Base-by-base conservation (phyloP, 805 yeast species). In the Ogataea wickerhamii region DNA sequence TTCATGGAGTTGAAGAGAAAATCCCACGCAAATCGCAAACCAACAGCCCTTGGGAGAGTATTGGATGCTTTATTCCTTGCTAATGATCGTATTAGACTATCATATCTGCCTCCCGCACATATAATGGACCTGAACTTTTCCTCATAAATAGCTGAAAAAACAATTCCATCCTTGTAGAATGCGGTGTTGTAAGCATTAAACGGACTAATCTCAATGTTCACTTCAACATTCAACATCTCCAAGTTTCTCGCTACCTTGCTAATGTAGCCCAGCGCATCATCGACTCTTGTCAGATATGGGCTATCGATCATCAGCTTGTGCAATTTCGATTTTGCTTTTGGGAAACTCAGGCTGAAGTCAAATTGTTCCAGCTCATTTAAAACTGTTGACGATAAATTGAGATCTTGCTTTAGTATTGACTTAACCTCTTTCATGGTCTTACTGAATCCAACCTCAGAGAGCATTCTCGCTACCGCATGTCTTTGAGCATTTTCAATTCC, bases 31-130 rank as follows among this genome's bases (percentile, higher is more conserved):
- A 93, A 60, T 44, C 87, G 82, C 54, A 93, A 82, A 0, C 98
- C 98, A 29, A 89, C 97, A 1, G 88, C 95, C 37, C 71, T 70
- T 16, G 74, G 69, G 34, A 73, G 49, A 4, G 53, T 42, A 5
- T 46, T 40, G 1, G 58, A 46, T 8, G 57, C 44, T 34, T 60
- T 63, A 31, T 61, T 57, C 47, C 85, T 78, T 0, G 91, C 75
- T 43, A 87, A 71, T 13, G 80, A 70, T 3, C 76, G 67, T 11
- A 88, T 75, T 47, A 93, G 68, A 16, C 70, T 67, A 52, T 91
- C 98, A 55, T 88, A 93, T 38, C 99, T 68, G 2, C 99, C 99
- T 31, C 99, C 99, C 0, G 93, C 91, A 12, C 93, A 93, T 28
- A 93, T 66, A 22, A 82, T 68, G 5, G 66, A 48, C 40, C 53